These are phyloP conservation scores for Pontederia crassipes DNA, from an alignment of 176 grass and related monocot genomes.

Conservation along the genomic window DNA sequence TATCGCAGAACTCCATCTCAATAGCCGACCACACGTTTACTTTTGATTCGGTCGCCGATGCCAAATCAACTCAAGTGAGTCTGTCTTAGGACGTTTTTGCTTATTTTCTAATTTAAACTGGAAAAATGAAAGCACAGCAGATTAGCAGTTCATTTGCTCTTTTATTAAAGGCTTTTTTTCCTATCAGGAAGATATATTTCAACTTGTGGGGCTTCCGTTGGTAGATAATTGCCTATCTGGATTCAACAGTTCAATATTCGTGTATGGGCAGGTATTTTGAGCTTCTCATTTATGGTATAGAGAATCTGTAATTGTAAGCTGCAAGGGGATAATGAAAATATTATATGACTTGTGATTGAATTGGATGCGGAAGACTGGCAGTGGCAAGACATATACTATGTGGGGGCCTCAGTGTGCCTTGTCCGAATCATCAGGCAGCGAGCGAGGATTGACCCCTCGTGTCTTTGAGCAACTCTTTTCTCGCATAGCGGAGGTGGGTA, in stretches of 20 bases:
- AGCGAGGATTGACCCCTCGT: conserved; percentile 79
- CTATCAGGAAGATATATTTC: conserved; percentile 75
- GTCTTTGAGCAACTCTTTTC: conserved; percentile 93
- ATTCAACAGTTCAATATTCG: conserved; percentile 99
- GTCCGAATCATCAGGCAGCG: conserved; percentile 39
- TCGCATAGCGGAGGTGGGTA: conserved; percentile 79
- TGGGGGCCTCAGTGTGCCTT: conserved; percentile 79
- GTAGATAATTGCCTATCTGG: conserved; percentile 92
- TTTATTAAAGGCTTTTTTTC: not conserved
- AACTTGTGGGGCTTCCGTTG: conserved; percentile 66
- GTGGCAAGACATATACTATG: conserved; percentile 98
- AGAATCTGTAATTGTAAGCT: no score
- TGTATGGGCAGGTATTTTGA: conserved; percentile 79
- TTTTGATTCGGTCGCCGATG: conserved; percentile 24
- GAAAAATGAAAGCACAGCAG: not conserved
- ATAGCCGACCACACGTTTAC: conserved; percentile 21
- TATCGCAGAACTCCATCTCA: conserved; percentile 9
- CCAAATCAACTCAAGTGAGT: conserved; percentile 17
- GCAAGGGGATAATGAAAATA: no score
- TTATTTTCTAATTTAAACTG: not conserved
- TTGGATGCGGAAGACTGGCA: conserved; percentile 68
- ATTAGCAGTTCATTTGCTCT: not conserved
- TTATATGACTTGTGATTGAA: conserved; percentile 9
- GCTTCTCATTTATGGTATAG: not conserved
- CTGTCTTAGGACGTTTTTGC: not conserved